Percentiles rank a stretch among this genome's conserved stretches.
phyloP scores from a whole-genome alignment of 768 basidiomycete genomes.

The Leccinum boreale region DNA sequence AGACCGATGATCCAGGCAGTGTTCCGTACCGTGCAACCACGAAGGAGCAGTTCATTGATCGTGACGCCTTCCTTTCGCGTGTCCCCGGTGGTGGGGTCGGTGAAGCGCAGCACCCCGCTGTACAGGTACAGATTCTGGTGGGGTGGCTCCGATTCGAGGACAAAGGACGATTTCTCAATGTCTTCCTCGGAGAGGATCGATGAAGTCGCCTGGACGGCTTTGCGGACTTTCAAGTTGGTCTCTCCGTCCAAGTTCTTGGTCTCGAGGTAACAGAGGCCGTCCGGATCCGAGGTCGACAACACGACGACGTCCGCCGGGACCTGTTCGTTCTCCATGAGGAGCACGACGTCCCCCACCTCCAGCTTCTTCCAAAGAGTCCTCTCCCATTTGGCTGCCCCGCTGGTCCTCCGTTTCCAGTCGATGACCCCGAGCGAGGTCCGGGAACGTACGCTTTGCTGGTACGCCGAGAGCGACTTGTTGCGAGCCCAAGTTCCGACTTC shows the following conservation, averaged over 20 bases:
- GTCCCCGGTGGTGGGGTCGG: slow-evolving; percentile 48
- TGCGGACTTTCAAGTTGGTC: slow-evolving; percentile 91
- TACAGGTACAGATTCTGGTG: slow-evolving; percentile 92
- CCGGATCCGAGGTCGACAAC: slow-evolving; percentile 85
- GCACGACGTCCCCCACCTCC: slow-evolving; percentile 93
- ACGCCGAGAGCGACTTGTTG: slow-evolving; percentile 39
- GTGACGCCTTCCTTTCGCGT: slow-evolving; percentile 66
- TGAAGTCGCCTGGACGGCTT: slow-evolving; percentile 71
- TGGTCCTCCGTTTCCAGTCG: slow-evolving; percentile 68
- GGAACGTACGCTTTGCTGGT: slow-evolving; percentile 57
- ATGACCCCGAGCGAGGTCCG: slow-evolving; percentile 67
- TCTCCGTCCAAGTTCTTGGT: slow-evolving; percentile 98
- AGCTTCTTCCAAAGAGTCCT: slow-evolving; percentile 98
- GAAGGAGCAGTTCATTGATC: slow-evolving; percentile 90
- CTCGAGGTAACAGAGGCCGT: slow-evolving; percentile 92
- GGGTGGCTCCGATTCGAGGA: slow-evolving; percentile 90
- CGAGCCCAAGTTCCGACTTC: slow-evolving; percentile 33
- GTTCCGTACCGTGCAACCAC: slow-evolving; percentile 87
- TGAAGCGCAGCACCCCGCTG: slow-evolving; percentile 80
- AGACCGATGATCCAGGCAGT: slow-evolving; percentile 91
- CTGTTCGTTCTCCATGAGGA: slow-evolving; percentile 91
- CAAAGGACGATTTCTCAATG: slow-evolving; percentile 80
- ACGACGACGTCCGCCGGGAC: slow-evolving; percentile 96
- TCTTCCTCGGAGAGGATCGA: slow-evolving; percentile 83
- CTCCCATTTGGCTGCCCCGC: slow-evolving; percentile 84